Evolutionary conservation across 768 basidiomycete genomes (phyloP), one percentile per base, ranked within the genome.

Genomic region (Brasilioporus rufonigricans): DNA sequence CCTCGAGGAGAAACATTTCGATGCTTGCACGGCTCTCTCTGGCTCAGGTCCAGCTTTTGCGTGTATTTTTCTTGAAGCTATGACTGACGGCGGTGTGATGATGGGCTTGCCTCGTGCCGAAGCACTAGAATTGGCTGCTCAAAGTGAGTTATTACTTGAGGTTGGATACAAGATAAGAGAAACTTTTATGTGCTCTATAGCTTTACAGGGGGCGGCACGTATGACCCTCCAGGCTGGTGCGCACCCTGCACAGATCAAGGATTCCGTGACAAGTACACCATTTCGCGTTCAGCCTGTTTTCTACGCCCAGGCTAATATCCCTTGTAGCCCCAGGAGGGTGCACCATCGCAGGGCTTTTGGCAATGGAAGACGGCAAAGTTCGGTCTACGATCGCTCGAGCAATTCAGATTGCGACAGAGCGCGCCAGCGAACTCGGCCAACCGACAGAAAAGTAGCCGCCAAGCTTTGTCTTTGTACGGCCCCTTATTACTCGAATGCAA

Each of bases 1-100:
- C 79, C 81, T 99, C 32, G 96, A 98, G 49, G 97, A 99, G 73
- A 98, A 95, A 71, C 91, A 98, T 71, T 99, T 99, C 64, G 96
- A 99, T 73, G 95, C 96, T 5, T 97, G 93, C 69, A 99, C 97
- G 0, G 97, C 97, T 12, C 79, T 99, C 4, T 93, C 91, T 16
- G 97, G 95, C 0, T 93, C 93, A 8, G 97, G 97, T 0, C 97
- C 97, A 36, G 97, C 97, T 0, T 98, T 99, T 71, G 94, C 93
- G 1, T 94, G 93, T 61, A 86, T 98, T 46, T 93, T 98, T 64
- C 79, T 99, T 59, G 97, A 99, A 71, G 96, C 97, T 0, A 97
- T 99, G 94, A 89, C 93, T 1, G 97, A 98, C 70, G 97, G 97
- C 26, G 97, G 94, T 41, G 97, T 98, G 44, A 98, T 99, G 96